phyloP scores from a whole-genome alignment of 495 filamentous ascomycete genomes.

The Aspergillus taichungensis region DNA sequence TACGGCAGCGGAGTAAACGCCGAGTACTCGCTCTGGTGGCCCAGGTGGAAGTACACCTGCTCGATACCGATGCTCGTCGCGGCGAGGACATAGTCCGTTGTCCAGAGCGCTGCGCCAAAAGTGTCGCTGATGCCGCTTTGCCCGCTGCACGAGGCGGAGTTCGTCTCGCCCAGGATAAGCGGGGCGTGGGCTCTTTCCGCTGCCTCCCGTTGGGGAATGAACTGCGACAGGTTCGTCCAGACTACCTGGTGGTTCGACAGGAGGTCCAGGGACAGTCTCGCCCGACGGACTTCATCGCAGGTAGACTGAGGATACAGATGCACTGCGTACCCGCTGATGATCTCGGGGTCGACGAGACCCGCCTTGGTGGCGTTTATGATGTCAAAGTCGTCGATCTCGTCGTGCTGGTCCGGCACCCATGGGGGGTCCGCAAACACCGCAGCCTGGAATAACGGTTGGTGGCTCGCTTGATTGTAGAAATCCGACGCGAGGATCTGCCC shows the following conservation, averaged over 20 bases:
- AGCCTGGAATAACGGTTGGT: slow-evolving; percentile 3
- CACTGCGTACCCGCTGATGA: slow-evolving; percentile 1
- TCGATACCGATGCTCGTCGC: slow-evolving; percentile 22
- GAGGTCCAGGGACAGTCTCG: background rate
- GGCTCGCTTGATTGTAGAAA: slow-evolving; percentile 1
- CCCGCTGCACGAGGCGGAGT: slow-evolving; percentile 25
- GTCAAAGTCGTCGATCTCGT: slow-evolving; percentile 6
- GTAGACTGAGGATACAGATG: slow-evolving; percentile 8
- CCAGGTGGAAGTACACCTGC: slow-evolving; percentile 29
- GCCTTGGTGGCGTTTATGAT: slow-evolving; percentile 4
- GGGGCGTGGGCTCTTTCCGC: slow-evolving; percentile 17
- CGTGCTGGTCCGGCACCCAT: slow-evolving; percentile 2
- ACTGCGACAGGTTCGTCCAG: slow-evolving; percentile 19
- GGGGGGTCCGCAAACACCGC: slow-evolving; percentile 6
- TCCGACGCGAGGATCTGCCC: background rate
- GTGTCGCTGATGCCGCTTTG: slow-evolving; percentile 24
- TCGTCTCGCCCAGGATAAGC: slow-evolving; percentile 31
- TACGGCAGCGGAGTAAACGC: slow-evolving; percentile 2
- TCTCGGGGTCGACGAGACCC: background rate
- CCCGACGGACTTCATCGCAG: background rate
- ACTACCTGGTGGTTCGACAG: slow-evolving; percentile 2
- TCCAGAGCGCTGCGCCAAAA: slow-evolving; percentile 29
- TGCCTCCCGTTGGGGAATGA: slow-evolving; percentile 12
- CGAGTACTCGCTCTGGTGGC: slow-evolving; percentile 8
- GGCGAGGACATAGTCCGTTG: slow-evolving; percentile 25